phyloP scores from a whole-genome alignment of 306 rosid species.

The Macrotyloma uniflorum region DNA sequence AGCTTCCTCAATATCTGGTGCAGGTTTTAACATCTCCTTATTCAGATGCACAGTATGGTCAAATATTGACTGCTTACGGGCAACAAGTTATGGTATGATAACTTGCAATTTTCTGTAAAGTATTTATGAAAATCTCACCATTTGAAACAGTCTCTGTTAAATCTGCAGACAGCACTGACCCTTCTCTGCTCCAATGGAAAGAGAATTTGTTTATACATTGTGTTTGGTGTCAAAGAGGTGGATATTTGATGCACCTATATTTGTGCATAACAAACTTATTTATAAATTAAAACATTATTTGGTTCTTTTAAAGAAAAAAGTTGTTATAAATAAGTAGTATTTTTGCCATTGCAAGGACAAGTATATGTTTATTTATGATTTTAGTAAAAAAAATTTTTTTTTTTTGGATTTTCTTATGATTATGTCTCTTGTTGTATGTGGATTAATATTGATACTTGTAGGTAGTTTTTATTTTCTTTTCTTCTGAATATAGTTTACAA shows the following conservation, averaged over 20 bases:
- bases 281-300: neutral
- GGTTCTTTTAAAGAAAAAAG: neutral
- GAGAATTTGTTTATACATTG: neutral
- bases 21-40: slow-evolving; percentile 74
- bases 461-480: no score
- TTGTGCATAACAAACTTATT: slow-evolving; percentile 4
- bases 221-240: neutral
- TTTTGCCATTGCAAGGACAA: neutral
- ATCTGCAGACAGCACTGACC: neutral
- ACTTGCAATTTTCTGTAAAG: slow-evolving; percentile 4
- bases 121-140: neutral
- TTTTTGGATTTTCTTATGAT: neutral
- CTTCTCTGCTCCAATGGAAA: neutral
- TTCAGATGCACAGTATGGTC: slow-evolving; percentile 67
- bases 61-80: slow-evolving; percentile 56
- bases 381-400: neutral
- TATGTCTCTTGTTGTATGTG: neutral
- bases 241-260: neutral
- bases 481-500: neutral
- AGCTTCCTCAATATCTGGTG: slow-evolving; percentile 46
- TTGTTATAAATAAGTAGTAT: neutral
- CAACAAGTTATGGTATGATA: slow-evolving; percentile 64
- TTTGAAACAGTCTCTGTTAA: slow-evolving; percentile 1
- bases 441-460: no score
- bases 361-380: neutral